phyloP scores from a whole-genome alignment of 306 rosid genomes.

The Sphenostylis stenocarpa region DNA sequence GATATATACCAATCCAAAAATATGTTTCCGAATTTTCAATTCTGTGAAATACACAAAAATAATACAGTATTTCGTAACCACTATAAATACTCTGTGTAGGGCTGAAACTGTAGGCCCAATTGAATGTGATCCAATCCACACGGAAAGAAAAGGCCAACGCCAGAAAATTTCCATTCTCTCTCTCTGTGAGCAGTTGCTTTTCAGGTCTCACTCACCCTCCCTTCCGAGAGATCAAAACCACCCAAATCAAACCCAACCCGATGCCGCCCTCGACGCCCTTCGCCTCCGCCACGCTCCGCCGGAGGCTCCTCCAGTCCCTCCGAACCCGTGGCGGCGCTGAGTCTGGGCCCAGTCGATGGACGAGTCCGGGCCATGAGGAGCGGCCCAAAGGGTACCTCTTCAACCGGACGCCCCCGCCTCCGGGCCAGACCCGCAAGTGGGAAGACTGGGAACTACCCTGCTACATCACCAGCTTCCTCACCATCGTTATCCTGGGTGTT shows the following conservation, averaged over 20 bases:
- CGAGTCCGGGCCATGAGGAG: slow-evolving; percentile 84
- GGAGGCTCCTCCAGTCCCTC: slow-evolving; percentile 57
- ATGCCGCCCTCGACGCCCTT: slow-evolving; percentile 56
- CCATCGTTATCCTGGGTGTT: slow-evolving; percentile 96
- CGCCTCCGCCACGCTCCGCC: slow-evolving; percentile 76
- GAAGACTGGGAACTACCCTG: slow-evolving; percentile 99
- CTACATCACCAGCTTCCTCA: slow-evolving; percentile 93
- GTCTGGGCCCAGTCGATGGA: slow-evolving; percentile 78
- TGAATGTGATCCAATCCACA: neutral
- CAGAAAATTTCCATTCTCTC: neutral
- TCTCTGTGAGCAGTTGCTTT: neutral
- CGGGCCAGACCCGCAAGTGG: slow-evolving; percentile 89
- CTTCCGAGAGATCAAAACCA: neutral
- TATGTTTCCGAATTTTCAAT: too few species aligned
- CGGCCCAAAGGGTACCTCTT: slow-evolving; percentile 76
- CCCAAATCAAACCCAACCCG: neutral
- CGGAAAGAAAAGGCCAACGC: neutral
- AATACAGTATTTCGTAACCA: too few species aligned
- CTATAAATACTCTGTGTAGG: too few species aligned
- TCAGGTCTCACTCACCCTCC: slow-evolving; percentile 3
- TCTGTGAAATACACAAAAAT: too few species aligned
- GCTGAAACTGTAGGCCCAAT: neutral
- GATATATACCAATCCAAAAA: too few species aligned
- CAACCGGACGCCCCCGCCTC: slow-evolving; percentile 73
- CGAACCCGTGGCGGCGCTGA: slow-evolving; percentile 72